phyloP scores from a whole-genome alignment of 2,329 filamentous ascomycete genomes.

The Monosporascus sp. region DNA sequence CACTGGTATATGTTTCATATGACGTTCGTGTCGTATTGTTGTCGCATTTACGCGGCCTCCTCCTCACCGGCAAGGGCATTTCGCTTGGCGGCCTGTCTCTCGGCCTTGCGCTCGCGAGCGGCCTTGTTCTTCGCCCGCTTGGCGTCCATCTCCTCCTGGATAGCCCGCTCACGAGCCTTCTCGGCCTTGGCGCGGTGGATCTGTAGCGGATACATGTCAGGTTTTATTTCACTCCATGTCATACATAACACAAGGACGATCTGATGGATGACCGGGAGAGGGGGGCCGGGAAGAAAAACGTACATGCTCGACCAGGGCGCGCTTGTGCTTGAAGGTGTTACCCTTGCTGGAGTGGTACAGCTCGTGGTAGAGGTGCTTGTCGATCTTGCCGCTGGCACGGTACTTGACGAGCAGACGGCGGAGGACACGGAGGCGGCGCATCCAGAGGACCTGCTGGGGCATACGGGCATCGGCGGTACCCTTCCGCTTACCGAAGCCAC shows the following conservation, averaged over 20 bases:
- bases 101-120: constrained; percentile 94
- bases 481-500: constrained; percentile 99
- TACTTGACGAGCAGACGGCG: constrained; percentile 99
- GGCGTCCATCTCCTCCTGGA: constrained; percentile 99
- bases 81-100: constrained; percentile 88
- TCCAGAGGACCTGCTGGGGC: constrained; percentile 98
- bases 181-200: constrained; percentile 99
- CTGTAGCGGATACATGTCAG: constrained; percentile 43
- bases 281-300: constrained; percentile 40
- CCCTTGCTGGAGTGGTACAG: constrained; percentile 99
- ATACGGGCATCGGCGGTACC: constrained; percentile 99
- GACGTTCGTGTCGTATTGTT: constrained; percentile 19
- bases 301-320: constrained; percentile 99
- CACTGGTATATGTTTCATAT: constrained; percentile 21
- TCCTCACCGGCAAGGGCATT: constrained; percentile 74
- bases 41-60: constrained; percentile 42
- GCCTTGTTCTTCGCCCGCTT: constrained; percentile 99
- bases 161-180: constrained; percentile 89
- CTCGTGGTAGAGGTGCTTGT: constrained; percentile 99
- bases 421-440: constrained; percentile 99
- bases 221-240: background rate
- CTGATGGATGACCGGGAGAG: background rate
- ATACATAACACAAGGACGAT: background rate
- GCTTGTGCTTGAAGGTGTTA: constrained; percentile 99
- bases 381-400: constrained; percentile 99